phyloP scores from a whole-genome alignment of 2,329 filamentous ascomycete species.

The Apiospora koreana region DNA sequence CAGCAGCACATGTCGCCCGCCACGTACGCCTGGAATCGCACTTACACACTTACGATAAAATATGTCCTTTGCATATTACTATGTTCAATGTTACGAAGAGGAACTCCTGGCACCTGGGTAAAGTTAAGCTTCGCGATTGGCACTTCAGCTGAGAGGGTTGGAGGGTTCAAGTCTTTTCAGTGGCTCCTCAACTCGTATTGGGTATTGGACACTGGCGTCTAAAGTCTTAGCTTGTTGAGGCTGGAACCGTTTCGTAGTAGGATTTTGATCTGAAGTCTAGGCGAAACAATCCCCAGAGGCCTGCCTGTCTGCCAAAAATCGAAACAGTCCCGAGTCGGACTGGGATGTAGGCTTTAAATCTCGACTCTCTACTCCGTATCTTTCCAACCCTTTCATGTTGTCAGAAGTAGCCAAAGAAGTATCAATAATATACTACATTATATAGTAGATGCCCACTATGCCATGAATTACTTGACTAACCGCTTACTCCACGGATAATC shows the following conservation, averaged over 20 bases:
- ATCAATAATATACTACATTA: neutral
- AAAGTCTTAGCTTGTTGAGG: neutral
- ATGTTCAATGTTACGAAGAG: too few relatives aligned
- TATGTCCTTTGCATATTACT: too few relatives aligned
- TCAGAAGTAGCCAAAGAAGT: neutral
- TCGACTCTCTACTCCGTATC: neutral
- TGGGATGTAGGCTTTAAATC: neutral
- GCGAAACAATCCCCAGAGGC: slow-evolving; percentile 3
- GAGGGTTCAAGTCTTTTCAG: neutral
- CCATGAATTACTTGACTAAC: neutral
- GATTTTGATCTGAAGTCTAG: neutral
- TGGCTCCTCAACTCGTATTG: slow-evolving; percentile 1
- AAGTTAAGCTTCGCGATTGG: slow-evolving; percentile 1
- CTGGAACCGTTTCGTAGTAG: slow-evolving; percentile 3
- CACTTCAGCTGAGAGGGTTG: neutral
- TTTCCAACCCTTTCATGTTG: neutral
- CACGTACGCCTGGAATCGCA: too few relatives aligned
- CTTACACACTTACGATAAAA: neutral
- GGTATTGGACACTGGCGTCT: neutral
- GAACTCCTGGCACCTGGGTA: neutral
- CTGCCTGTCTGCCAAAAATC: neutral
- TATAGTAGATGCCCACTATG: neutral
- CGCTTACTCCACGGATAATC: neutral
- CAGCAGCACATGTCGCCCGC: neutral
- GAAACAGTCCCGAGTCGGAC: neutral